Conservation (phyloP, 2,329 filamentous ascomycete species). For the Ophiocordyceps robertsii region DNA sequence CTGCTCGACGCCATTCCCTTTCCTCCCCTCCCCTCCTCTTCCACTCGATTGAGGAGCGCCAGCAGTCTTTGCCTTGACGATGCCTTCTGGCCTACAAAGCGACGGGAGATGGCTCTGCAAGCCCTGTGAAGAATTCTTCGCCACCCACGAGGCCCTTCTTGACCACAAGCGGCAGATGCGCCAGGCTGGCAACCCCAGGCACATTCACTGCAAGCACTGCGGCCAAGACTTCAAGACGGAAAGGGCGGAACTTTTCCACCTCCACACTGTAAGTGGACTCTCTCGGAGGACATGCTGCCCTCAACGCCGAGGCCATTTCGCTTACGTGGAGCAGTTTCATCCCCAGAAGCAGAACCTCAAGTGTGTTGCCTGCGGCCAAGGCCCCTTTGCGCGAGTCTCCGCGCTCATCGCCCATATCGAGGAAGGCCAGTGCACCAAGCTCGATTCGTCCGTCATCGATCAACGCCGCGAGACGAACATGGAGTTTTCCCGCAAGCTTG, state of each 20-base stretch:
- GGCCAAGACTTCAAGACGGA: conserved; percentile 20
- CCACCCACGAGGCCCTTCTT: conserved; percentile 9
- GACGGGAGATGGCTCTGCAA: conserved; percentile 12
- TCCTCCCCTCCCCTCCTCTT: no score
- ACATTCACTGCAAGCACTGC: conserved; percentile 25
- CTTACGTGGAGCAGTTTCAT: not conserved
- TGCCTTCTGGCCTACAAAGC: conserved; percentile 4
- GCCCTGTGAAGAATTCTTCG: conserved; percentile 15
- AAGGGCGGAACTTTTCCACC: conserved; percentile 17
- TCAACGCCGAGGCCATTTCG: not conserved
- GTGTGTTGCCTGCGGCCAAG: conserved; percentile 31
- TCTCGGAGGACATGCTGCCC: not conserved
- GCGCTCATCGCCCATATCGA: conserved; percentile 33
- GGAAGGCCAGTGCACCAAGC: conserved; percentile 19
- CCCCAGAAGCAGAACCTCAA: conserved; percentile 23
- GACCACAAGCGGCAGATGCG: conserved; percentile 17
- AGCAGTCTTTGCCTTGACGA: conserved; percentile 1
- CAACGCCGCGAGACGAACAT: conserved; percentile 21
- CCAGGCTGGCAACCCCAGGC: conserved; percentile 7
- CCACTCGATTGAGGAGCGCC: no score
- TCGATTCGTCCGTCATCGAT: conserved; percentile 20
- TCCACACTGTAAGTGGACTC: conserved; percentile 17
- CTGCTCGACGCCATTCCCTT: no score
- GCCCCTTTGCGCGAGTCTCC: conserved; percentile 21
- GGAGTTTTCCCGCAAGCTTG: conserved; percentile 18